Percentiles rank a stretch among this genome's conserved stretches.
Conservation (phyloP, 1,139 yeast genomes). For the Chernovozyma aurita region DNA sequence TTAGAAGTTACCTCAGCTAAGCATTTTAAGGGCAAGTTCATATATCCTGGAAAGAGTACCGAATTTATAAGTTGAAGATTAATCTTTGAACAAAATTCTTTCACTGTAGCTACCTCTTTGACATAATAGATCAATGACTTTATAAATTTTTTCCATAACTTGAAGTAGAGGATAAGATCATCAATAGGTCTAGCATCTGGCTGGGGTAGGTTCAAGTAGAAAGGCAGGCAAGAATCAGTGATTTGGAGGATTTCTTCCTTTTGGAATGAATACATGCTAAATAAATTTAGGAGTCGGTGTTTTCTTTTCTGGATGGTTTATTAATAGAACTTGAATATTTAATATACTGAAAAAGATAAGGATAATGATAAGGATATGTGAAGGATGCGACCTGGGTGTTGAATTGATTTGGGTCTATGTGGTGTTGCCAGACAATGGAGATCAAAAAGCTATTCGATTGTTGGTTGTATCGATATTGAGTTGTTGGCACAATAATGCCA, state of each 20-base stretch:
- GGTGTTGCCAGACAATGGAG: too few species aligned
- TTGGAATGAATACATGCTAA: conserved; percentile 11
- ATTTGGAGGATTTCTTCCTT: conserved; percentile 35
- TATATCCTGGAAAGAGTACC: conserved; percentile 52
- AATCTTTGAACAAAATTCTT: conserved; percentile 64
- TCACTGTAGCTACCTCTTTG: conserved; percentile 59
- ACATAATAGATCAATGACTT: conserved; percentile 59
- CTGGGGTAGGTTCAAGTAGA: conserved; percentile 35
- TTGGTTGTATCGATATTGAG: too few species aligned
- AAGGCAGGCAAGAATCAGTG: conserved; percentile 34
- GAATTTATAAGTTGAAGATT: conserved; percentile 59
- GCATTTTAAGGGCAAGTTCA: conserved; percentile 26
- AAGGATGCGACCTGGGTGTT: background rate
- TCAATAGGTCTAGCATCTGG: conserved; percentile 46
- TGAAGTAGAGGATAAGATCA: conserved; percentile 52
- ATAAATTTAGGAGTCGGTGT: background rate
- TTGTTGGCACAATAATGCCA: too few species aligned
- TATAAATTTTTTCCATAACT: conserved; percentile 66
- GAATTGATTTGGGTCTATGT: too few species aligned
- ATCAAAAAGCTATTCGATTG: too few species aligned
- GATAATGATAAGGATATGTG: background rate
- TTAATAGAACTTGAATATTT: too few species aligned
- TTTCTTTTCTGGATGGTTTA: background rate
- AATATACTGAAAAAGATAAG: background rate
- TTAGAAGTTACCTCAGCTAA: conserved; percentile 10